These are phyloP conservation scores for Glutinoglossum americanum DNA, from an alignment of 495 filamentous ascomycete genomes.

Conservation along the genomic window DNA sequence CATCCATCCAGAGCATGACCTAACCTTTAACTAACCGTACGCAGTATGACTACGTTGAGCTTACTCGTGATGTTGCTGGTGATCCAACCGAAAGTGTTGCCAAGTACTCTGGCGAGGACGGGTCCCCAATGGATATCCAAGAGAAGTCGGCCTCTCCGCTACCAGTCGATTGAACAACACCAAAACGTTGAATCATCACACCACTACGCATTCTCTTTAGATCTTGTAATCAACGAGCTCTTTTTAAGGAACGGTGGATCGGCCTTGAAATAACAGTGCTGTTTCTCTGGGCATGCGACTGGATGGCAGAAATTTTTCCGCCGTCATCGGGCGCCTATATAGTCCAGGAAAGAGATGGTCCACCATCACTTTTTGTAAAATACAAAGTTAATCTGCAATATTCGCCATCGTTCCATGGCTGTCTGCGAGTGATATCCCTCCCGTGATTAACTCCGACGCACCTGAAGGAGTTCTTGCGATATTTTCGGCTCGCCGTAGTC, in stretches of 20 bases:
- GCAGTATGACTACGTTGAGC: conserved; percentile 86
- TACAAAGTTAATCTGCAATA: background rate
- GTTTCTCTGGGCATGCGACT: background rate
- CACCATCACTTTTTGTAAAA: background rate
- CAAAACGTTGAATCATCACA: background rate
- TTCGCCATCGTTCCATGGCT: background rate
- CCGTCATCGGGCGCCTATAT: background rate
- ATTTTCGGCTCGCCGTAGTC: too few species aligned
- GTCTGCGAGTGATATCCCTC: too few species aligned
- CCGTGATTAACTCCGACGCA: too few species aligned
- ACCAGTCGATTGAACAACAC: background rate
- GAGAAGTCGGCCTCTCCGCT: background rate
- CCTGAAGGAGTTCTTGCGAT: too few species aligned
- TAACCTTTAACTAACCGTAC: conserved; percentile 6
- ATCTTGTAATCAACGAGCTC: background rate
- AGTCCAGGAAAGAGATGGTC: background rate
- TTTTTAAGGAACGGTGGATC: background rate
- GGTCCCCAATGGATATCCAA: background rate
- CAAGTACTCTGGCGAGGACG: conserved; percentile 6
- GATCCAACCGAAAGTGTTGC: conserved; percentile 11
- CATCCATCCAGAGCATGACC: background rate
- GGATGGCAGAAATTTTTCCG: background rate
- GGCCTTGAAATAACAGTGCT: background rate
- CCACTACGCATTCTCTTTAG: background rate
- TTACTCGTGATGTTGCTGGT: conserved; percentile 63